These are phyloP conservation scores for Melanopsichium pennsylvanicum DNA, from an alignment of 1,284 basidiomycete species.

Conservation along the genomic window DNA sequence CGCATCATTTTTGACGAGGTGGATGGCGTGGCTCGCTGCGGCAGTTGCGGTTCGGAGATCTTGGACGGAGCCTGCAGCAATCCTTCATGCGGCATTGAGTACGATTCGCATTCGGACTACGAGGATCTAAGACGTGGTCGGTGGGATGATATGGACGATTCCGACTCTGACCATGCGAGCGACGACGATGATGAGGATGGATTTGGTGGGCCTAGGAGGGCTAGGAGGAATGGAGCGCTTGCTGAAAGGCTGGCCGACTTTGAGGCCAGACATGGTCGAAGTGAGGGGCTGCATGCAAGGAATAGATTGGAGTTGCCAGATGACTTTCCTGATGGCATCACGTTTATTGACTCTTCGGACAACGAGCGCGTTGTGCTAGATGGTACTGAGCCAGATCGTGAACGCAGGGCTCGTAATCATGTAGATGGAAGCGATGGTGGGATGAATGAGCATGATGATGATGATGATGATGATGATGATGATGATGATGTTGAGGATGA, in stretches of 20 bases:
- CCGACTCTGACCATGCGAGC: constrained; percentile 11
- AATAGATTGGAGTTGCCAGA: constrained; percentile 7
- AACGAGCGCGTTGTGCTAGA: background rate
- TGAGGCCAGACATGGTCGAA: constrained; percentile 15
- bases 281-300: constrained; percentile 8
- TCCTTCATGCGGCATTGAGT: constrained; percentile 46
- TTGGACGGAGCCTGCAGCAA: constrained; percentile 54
- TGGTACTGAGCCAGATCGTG: background rate
- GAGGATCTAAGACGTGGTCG: constrained; percentile 11
- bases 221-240: constrained; percentile 3
- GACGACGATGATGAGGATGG: constrained; percentile 3
- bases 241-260: constrained; percentile 11
- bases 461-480: constrained; percentile 38
- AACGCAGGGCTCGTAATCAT: background rate
- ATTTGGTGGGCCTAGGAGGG: background rate
- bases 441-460: constrained; percentile 12
- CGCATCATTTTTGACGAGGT: constrained; percentile 56
- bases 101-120: constrained; percentile 30
- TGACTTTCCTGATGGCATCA: background rate
- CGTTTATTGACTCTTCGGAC: constrained; percentile 5
- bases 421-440: background rate
- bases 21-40: constrained; percentile 57
- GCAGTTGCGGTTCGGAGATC: constrained; percentile 57
- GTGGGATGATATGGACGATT: constrained; percentile 18
- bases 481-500: constrained; percentile 28